phyloP scores from a whole-genome alignment of 139 green algal genomes.

The Astrephomene gubernaculifera region DNA sequence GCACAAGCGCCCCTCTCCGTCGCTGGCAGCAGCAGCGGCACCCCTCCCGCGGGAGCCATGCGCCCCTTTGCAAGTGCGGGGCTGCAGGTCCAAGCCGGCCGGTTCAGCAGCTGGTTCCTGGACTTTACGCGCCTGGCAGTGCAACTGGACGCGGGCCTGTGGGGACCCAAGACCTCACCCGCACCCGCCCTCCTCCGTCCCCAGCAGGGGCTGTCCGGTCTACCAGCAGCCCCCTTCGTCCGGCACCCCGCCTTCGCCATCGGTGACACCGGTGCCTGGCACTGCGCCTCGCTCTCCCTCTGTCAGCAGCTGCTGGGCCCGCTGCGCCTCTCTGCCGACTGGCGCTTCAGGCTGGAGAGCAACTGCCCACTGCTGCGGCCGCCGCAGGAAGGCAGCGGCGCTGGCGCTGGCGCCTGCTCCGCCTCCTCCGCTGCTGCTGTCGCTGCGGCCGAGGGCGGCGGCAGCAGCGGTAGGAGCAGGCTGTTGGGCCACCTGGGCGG shows the following conservation, averaged over 20 bases:
- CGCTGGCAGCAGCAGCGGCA: not conserved
- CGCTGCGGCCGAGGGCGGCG: not conserved
- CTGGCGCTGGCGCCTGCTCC: not conserved
- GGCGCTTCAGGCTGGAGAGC: conserved; percentile 72
- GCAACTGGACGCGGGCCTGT: conserved; percentile 58
- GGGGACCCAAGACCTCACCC: not conserved
- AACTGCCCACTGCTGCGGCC: conserved; percentile 32
- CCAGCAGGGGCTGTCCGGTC: not conserved
- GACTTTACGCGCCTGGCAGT: conserved; percentile 54
- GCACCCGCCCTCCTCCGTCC: not conserved
- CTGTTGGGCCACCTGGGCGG: conserved; percentile 45
- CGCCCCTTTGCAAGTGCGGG: conserved; percentile 53
- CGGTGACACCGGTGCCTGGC: conserved; percentile 75
- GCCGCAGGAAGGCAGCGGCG: not conserved
- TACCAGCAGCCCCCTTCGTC: no score
- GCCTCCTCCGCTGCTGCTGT: not conserved
- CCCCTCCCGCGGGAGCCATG: not conserved
- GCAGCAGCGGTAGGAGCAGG: conserved; percentile 1
- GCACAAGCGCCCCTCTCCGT: no score
- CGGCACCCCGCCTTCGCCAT: conserved; percentile 75
- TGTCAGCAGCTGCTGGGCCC: conserved; percentile 84
- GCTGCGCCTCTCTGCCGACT: conserved; percentile 71
- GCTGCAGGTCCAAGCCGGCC: conserved; percentile 53
- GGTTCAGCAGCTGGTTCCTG: conserved; percentile 50
- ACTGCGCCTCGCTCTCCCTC: conserved; percentile 72